phyloP scores from a whole-genome alignment of 2,329 filamentous ascomycete genomes.

The Hortaea werneckii region DNA sequence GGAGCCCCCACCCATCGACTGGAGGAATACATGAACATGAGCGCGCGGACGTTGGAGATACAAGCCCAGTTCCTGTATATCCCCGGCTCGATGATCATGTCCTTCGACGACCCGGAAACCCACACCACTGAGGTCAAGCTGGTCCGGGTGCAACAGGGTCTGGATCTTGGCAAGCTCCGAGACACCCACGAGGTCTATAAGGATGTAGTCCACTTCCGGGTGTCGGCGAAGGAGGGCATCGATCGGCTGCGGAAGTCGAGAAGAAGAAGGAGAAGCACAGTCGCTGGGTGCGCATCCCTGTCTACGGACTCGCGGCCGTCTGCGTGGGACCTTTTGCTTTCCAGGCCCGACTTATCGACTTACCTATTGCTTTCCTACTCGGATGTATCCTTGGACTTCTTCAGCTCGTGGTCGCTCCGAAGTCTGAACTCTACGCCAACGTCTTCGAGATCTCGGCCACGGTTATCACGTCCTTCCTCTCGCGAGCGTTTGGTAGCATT shows the following conservation, averaged over 20 bases:
- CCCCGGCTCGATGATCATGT: constrained; percentile 88
- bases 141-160: constrained; percentile 56
- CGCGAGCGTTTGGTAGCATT: constrained; percentile 41
- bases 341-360: constrained; percentile 62
- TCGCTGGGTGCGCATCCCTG: constrained; percentile 42
- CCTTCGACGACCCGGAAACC: constrained; percentile 64
- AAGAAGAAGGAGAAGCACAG: constrained; percentile 45
- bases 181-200: constrained; percentile 73
- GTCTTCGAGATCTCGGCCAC: constrained; percentile 42
- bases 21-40: constrained; percentile 88
- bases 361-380: constrained; percentile 66
- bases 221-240: constrained; percentile 61
- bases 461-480: constrained; percentile 40
- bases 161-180: constrained; percentile 63
- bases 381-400: constrained; percentile 64
- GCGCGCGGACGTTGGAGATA: constrained; percentile 76
- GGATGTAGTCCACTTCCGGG: constrained; percentile 59
- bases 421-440: constrained; percentile 57
- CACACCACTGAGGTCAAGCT: constrained; percentile 75
- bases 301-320: constrained; percentile 68
- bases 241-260: constrained; percentile 53
- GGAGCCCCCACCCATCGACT: constrained; percentile 84
- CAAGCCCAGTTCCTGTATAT: constrained; percentile 85
- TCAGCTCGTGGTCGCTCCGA: constrained; percentile 64
- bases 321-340: constrained; percentile 74